Base-by-base conservation (phyloP, 495 filamentous ascomycete species). In the Aspergillus ostianus region DNA sequence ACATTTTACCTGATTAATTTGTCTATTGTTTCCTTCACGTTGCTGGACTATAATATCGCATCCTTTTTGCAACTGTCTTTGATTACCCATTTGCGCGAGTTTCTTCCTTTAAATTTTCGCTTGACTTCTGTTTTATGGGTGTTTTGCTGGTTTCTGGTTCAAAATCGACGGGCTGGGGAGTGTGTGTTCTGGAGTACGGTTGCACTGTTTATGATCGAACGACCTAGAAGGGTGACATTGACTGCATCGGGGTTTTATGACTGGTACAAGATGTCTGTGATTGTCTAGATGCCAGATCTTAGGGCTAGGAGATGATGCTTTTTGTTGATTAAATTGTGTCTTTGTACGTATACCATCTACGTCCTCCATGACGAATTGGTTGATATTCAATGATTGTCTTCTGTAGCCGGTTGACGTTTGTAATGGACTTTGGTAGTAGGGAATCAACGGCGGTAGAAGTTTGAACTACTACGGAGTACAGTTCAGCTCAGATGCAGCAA, bases 301-400 rank as follows among this genome's bases (percentile, higher is more conserved):
- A 17, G 36, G 51, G 36, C 41, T 47, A 12, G 47, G 45, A 30
- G 17, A 29, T 45, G 32, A 58, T 52, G 46, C 55, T 41, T 57
- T 59, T 15, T 49, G 45, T 29, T 45, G 50, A 48, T 51, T 30
- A 53, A 44, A 51, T 18, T 59, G 51, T 56, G 55, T 63, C 36
- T 61, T 18, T 66, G 64, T 64, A 63, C 57, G 58, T 63, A 65
- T 64, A 70, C 41, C 60, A 67, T 65, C 60, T 65, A 63, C 57
- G 64, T 64, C 51, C 8, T 52, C 53, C 53, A 69, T 69, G 67
- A 67, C 59, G 61, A 53, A 54, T 63, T 62, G 52, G 54, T 61
- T 64, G 62, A 65, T 41, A 23, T 49, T 53, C 51, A 52, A 12
- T 1, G 47, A 55, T 19, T 20, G 1, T 4, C 30, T 46, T 29